Evolutionary conservation across 768 basidiomycete species (phyloP), one percentile per base, ranked within the genome.

Genomic region (Panellus pusillus): DNA sequence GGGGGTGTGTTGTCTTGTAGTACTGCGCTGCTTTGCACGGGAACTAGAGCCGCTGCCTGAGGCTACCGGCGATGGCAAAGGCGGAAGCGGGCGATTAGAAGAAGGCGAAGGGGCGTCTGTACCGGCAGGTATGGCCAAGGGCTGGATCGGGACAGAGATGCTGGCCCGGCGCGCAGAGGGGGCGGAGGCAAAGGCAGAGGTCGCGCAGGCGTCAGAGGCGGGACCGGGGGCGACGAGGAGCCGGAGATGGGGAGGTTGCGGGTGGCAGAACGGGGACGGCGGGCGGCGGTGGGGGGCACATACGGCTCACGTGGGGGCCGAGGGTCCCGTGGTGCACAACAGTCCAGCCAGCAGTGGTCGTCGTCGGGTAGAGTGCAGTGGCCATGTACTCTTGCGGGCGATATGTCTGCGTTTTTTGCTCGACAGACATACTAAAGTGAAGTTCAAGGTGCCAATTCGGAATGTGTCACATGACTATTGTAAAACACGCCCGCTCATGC

Each of bases 271-370:
- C 35, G 50, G 36, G 24, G 13, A 1, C 31, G 39, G n/a, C 17
- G 29, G 41, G 18, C 19, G 31, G 44, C 9, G 20, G 45, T 24
- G 41, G 53, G 39, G 18, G 35, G 42, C n/a, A 24, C 32, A 14
- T 35, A 47, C 6, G 54, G 47, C 20, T 52, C 47, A n/a, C 31
- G 36, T 6, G 59, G 44, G 15, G 55, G 29, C 54, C 55, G 17
- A 61, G 48, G 24, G 47, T 57, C 42, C 59, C 59, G 45, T 61
- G 59, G 49, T 61, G 59, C 1, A 61, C 49, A 29, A 61, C 59
- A 0, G 59, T 61, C 58, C 58, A 60, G 11, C 58, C 58, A 0
- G 29, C 51, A 13, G 15, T 36, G 27, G 42, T 31, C 1, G 58
- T 55, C 3, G 53, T 52, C 2, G 58, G 58, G 36, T 59, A 59